Percentiles rank a stretch among this genome's conserved stretches.
These are phyloP conservation scores for Saxophila tyrrhenica DNA, from an alignment of 495 filamentous ascomycete species.

Conservation along the genomic window DNA sequence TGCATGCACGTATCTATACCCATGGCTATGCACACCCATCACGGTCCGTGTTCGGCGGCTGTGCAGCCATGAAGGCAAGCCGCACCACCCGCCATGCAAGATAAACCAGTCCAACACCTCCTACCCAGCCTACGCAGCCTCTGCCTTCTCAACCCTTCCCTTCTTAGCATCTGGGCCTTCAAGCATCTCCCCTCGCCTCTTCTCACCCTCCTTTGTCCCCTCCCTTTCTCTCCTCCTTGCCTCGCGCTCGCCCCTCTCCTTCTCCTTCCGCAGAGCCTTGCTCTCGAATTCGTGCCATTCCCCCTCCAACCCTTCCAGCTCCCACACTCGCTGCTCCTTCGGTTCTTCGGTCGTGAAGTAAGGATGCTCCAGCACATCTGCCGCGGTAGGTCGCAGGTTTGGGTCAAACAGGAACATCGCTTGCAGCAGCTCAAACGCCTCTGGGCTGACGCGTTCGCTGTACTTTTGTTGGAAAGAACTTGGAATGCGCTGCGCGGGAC, in stretches of 20 bases:
- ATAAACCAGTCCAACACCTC: background rate
- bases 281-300: slow-evolving; percentile 99
- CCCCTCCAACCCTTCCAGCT: slow-evolving; percentile 76
- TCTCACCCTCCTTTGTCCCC: slow-evolving; percentile 10
- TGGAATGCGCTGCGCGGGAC: slow-evolving; percentile 60
- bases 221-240: slow-evolving; percentile 32
- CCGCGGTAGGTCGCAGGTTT: slow-evolving; percentile 67
- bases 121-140: background rate
- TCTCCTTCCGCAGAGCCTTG: slow-evolving; percentile 85
- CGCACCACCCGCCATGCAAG: too few species aligned
- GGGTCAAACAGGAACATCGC: slow-evolving; percentile 85
- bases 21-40: too few species aligned
- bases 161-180: slow-evolving; percentile 2
- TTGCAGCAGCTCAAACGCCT: slow-evolving; percentile 69
- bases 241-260: slow-evolving; percentile 68
- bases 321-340: slow-evolving; percentile 60
- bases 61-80: too few species aligned
- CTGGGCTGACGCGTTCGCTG: slow-evolving; percentile 49
- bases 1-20: too few species aligned
- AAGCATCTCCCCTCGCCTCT: slow-evolving; percentile 1
- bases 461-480: slow-evolving; percentile 79
- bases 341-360: slow-evolving; percentile 87
- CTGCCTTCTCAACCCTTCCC: slow-evolving; percentile 1
- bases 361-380: slow-evolving; percentile 74
- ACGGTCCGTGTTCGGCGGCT: too few species aligned